These are phyloP conservation scores for Crinitomyces ghanaensis DNA, from an alignment of 805 yeast species.

Conservation along the genomic window DNA sequence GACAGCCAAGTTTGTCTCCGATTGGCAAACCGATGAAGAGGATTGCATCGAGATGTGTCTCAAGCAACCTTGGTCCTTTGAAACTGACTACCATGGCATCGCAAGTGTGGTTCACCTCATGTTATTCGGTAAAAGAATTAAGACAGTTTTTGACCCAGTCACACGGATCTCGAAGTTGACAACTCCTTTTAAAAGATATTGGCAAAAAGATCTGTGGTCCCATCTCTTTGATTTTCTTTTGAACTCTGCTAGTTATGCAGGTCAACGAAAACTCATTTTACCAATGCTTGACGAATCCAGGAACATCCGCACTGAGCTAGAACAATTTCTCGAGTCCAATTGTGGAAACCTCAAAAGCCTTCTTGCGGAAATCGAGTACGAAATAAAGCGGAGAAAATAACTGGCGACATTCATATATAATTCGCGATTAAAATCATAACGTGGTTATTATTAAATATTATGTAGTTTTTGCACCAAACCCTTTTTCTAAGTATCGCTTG, in stretches of 20 bases:
- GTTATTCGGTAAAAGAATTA: slow-evolving; percentile 58
- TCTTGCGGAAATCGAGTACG: no score
- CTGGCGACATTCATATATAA: no score
- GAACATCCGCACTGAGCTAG: slow-evolving; percentile 30
- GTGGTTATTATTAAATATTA: no score
- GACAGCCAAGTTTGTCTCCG: slow-evolving; percentile 43
- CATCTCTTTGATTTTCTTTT: slow-evolving; percentile 51
- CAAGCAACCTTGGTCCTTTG: slow-evolving; percentile 57
- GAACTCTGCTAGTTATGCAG: slow-evolving; percentile 37
- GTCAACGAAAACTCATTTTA: slow-evolving; percentile 14
- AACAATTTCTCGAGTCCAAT: slow-evolving; percentile 30
- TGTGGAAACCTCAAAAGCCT: slow-evolving; percentile 16
- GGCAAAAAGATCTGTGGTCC: slow-evolving; percentile 66
- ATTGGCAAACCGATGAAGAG: slow-evolving; percentile 51
- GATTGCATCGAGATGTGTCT: slow-evolving; percentile 64
- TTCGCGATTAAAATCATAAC: no score
- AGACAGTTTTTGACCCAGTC: slow-evolving; percentile 25
- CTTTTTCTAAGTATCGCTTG: background rate
- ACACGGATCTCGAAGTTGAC: slow-evolving; percentile 26
- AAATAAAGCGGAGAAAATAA: no score
- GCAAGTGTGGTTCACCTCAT: slow-evolving; percentile 65
- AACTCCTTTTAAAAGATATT: slow-evolving; percentile 51
- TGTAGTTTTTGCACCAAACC: no score
- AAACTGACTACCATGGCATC: slow-evolving; percentile 74
- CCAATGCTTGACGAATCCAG: slow-evolving; percentile 34